phyloP scores from a whole-genome alignment of 2,329 filamentous ascomycete genomes.

The Ophiocordyceps robertsii region DNA sequence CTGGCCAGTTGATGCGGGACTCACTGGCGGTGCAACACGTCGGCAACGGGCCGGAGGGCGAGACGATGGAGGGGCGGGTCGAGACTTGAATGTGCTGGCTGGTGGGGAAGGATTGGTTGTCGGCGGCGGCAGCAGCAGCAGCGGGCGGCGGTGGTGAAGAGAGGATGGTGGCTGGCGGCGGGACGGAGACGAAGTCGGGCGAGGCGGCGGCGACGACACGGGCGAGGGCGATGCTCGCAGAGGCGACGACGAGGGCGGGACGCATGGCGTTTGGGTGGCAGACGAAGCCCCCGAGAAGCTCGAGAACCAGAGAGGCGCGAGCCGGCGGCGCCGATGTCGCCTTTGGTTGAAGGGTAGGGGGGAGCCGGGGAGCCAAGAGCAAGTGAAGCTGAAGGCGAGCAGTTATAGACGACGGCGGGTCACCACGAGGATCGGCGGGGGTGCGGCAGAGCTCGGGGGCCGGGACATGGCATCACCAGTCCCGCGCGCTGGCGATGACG shows the following conservation, averaged over 20 bases:
- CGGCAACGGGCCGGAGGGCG: neutral
- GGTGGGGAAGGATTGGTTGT: neutral
- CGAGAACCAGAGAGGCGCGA: neutral
- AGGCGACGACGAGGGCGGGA: constrained; percentile 4
- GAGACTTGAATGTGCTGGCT: too few species aligned
- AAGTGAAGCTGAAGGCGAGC: neutral
- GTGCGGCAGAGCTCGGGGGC: neutral
- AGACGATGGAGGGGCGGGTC: neutral
- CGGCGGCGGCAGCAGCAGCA: neutral
- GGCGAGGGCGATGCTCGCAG: constrained; percentile 4
- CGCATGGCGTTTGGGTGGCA: constrained; percentile 6
- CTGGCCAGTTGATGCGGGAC: neutral
- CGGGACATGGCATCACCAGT: neutral
- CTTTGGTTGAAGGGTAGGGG: neutral
- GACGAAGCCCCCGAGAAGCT: neutral
- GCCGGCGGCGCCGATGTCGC: too few species aligned
- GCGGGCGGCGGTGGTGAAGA: neutral
- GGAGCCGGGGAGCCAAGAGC: neutral
- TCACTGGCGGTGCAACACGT: neutral
- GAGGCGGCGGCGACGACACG: constrained; percentile 5
- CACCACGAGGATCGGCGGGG: neutral
- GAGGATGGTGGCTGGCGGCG: constrained; percentile 1
- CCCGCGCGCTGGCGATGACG: neutral
- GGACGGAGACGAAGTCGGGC: constrained; percentile 3
- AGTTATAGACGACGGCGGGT: neutral